These are phyloP conservation scores for Entamoeba moshkovskii DNA, from an alignment of 208 protist species.

Conservation along the genomic window DNA sequence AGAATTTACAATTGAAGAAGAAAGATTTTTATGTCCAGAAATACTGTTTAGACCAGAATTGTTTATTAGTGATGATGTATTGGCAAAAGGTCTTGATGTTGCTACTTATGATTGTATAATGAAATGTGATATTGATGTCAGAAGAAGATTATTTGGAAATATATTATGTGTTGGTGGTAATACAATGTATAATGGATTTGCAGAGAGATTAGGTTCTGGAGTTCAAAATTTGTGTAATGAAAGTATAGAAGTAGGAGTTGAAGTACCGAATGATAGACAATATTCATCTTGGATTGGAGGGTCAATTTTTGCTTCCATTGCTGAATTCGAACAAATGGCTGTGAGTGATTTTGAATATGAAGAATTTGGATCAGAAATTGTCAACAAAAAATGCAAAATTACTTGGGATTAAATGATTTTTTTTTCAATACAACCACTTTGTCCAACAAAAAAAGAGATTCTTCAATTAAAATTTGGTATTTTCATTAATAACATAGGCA, in stretches of 20 bases:
- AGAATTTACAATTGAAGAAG: conserved; percentile 22
- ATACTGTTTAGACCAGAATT: conserved; percentile 18
- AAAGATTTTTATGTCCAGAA: conserved; percentile 23
- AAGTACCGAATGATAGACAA: conserved; percentile 16
- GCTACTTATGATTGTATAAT: conserved; percentile 13
- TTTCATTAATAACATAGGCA: neutral
- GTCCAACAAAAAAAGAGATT: too few relatives aligned
- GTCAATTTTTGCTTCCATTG: conserved; percentile 27
- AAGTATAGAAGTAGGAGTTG: conserved; percentile 13
- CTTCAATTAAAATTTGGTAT: neutral
- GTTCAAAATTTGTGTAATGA: conserved; percentile 1
- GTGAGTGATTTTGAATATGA: conserved; percentile 24
- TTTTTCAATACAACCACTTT: too few relatives aligned
- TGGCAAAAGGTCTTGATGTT: conserved; percentile 15
- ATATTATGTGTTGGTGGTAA: conserved; percentile 20
- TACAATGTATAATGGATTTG: conserved; percentile 22
- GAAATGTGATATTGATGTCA: conserved; percentile 26
- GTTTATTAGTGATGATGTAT: neutral
- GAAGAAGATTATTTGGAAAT: conserved; percentile 12
- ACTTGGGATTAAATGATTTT: neutral
- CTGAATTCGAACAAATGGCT: conserved; percentile 23
- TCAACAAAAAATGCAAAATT: conserved; percentile 25
- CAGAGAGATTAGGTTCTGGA: conserved; percentile 8
- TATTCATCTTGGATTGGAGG: conserved; percentile 33
- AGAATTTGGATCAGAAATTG: conserved; percentile 16